These are phyloP conservation scores for Wickerhamomyces tratensis DNA, from an alignment of 805 yeast genomes.

Conservation along the genomic window DNA sequence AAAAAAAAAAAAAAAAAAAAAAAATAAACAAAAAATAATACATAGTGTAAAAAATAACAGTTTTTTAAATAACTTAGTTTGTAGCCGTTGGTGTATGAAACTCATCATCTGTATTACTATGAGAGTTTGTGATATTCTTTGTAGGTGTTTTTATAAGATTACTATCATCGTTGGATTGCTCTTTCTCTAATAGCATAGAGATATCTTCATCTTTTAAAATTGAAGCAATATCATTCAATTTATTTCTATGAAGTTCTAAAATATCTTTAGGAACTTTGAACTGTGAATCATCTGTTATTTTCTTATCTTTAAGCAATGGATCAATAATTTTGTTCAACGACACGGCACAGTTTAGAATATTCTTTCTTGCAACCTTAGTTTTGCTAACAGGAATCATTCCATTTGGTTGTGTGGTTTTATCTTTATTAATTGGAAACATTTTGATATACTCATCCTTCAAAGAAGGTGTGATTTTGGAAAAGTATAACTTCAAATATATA, in stretches of 20 bases:
- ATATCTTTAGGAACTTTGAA: constrained; percentile 5
- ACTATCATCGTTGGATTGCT: no score
- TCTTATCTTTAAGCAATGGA: constrained; percentile 3
- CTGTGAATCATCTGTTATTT: constrained; percentile 7
- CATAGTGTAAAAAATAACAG: no score
- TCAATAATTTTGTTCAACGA: constrained; percentile 10
- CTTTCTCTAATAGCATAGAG: no score
- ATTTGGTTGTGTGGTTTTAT: no score
- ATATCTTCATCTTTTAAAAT: no score
- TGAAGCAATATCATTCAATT: no score
- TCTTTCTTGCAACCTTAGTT: constrained; percentile 37
- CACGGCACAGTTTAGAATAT: constrained; percentile 28
- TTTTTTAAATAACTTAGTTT: neutral
- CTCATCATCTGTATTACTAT: constrained; percentile 2
- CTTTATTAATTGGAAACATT: no score
- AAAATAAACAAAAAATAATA: no score
- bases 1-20: neutral
- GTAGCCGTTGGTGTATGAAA: constrained; percentile 8
- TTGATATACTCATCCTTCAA: neutral
- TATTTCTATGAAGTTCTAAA: constrained; percentile 1
- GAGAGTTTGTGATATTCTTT: no score
- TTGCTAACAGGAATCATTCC: constrained; percentile 18
- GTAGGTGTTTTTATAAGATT: no score
- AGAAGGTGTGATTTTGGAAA: neutral
- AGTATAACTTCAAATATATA: constrained; percentile 42